These are phyloP conservation scores for Populus davidiana DNA, from an alignment of 345 rosid genomes.

Conservation along the genomic window DNA sequence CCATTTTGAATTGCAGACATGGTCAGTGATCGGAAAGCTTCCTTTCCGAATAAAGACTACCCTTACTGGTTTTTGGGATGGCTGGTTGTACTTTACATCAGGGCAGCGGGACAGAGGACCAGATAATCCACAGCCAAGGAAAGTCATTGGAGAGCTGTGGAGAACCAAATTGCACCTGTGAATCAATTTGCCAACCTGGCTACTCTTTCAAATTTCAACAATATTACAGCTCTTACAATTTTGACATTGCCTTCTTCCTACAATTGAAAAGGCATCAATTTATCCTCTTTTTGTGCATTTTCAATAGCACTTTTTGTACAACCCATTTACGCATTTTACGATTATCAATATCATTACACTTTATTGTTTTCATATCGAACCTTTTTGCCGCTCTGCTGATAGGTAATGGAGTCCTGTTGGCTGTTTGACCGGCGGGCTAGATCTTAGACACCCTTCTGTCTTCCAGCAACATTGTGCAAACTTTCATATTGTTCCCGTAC, in stretches of 20 bases:
- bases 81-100: constrained; percentile 76
- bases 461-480: not conserved
- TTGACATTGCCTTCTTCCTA: not conserved
- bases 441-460: not conserved
- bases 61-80: constrained; percentile 64
- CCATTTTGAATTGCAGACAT: constrained; percentile 44
- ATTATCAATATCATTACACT: not conserved
- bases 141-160: constrained; percentile 77
- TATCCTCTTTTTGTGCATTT: not conserved
- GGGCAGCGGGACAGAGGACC: constrained; percentile 87
- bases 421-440: not conserved
- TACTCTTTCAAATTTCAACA: not conserved
- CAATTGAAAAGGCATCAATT: not conserved
- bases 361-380: not conserved
- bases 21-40: constrained; percentile 84
- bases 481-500: not conserved
- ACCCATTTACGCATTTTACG: not conserved
- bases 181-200: not conserved
- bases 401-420: not conserved
- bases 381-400: not conserved
- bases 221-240: not conserved
- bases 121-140: constrained; percentile 69
- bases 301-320: not conserved
- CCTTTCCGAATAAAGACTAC: constrained; percentile 76
- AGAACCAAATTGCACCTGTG: constrained; percentile 63